Base-by-base conservation (phyloP, 1,284 basidiomycete genomes). In the Rhizopogon parksii region DNA sequence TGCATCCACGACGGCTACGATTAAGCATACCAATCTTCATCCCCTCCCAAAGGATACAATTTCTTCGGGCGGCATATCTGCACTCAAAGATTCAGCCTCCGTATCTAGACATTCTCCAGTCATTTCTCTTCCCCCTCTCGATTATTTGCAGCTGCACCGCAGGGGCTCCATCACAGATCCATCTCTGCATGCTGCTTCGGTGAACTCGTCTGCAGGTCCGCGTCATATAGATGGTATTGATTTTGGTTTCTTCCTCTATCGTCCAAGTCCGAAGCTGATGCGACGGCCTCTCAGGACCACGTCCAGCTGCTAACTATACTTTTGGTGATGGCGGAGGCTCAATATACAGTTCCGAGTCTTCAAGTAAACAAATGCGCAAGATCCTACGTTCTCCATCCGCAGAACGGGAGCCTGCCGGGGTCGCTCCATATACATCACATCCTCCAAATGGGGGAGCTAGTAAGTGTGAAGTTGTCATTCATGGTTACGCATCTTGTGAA, bases 141-240 rank as follows among this genome's bases (percentile, higher is more conserved):
- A 88, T 64, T 83, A 76, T 63, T 76, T 88, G 25, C 85, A 88
- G 66, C 85, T 78, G 53, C 87, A 88, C 61, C 80, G 87, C 24
- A 72, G 86, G 54, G 85, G 85, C 51, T 89, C 88, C 2, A 83
- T 88, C 61, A 87, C 87, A 15, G 87, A 89, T 70, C 87, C 86
- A 2, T 82, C 82, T 42, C 74, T 88, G 48, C 85, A 87, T 68
- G 80, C 81, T 50, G 73, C 78, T 14, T 61, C 70, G 24, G 64
- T 67, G 11, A 60, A 52, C 36, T 52, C 57, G 27, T 58, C 57
- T 46, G 46, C 50, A 50, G 53, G 40, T 48, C 52, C 46, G 34
- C 60, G 52, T 34, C 58, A 50, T 49, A 47, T 51, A 53, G 60
- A 59, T 52, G 59, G 54, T 61, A 39, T 34, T 17, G n/a, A 21